Evolutionary conservation across 768 basidiomycete species (phyloP).

Genomic region (Tricholoma flavovirens): DNA sequence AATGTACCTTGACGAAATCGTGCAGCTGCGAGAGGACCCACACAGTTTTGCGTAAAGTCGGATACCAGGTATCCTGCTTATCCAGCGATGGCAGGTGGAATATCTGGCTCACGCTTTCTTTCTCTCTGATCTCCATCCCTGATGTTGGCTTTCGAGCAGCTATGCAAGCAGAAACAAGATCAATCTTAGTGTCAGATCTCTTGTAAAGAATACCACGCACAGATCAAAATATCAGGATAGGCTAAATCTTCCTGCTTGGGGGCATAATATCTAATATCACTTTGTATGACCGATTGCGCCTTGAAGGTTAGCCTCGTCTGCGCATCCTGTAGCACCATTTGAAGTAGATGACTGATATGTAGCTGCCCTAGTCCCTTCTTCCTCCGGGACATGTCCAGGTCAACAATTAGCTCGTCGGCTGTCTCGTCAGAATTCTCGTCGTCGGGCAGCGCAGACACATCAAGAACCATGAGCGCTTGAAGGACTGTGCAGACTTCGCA

Average conservation of each 20-base stretch:
- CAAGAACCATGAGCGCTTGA: slow-evolving; percentile 93
- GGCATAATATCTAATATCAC: slow-evolving; percentile 79
- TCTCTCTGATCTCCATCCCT: slow-evolving; percentile 51
- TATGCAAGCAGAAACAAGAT: slow-evolving; percentile 16
- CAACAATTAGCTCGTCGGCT: slow-evolving; percentile 32
- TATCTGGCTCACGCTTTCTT: slow-evolving; percentile 62
- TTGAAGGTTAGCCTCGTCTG: slow-evolving; percentile 96
- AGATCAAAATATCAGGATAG: slow-evolving; percentile 78
- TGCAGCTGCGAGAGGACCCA: slow-evolving; percentile 90
- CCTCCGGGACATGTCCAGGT: slow-evolving; percentile 27
- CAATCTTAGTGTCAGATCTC: slow-evolving; percentile 1
- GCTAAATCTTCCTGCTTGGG: slow-evolving; percentile 76
- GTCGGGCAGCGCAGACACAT: slow-evolving; percentile 40
- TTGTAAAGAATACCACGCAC: slow-evolving; percentile 33
- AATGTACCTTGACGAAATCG: slow-evolving; percentile 81
- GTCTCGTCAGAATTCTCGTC: slow-evolving; percentile 17
- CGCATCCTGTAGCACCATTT: slow-evolving; percentile 92
- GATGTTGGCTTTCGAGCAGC: slow-evolving; percentile 40
- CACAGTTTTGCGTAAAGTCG: slow-evolving; percentile 79
- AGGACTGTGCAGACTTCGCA: slow-evolving; percentile 96
- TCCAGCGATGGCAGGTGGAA: slow-evolving; percentile 68
- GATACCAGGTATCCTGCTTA: slow-evolving; percentile 86
- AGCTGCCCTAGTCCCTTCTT: slow-evolving; percentile 47
- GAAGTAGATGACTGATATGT: slow-evolving; percentile 75
- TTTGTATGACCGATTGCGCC: slow-evolving; percentile 86